Evolutionary conservation across 768 basidiomycete species (phyloP).

Genomic region (Pilatotrama ljubarskyi): DNA sequence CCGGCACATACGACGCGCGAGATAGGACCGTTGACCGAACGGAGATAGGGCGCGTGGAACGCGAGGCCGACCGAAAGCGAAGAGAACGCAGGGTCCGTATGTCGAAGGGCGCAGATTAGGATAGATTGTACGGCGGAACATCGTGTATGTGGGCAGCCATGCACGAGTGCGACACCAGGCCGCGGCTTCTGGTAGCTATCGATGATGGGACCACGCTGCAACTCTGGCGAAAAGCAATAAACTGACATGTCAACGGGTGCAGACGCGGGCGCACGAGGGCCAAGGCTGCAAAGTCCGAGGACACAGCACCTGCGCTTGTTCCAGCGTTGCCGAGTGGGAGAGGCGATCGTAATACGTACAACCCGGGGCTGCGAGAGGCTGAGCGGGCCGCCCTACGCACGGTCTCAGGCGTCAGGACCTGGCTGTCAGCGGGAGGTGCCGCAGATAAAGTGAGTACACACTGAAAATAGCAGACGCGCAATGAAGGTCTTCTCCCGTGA

Average conservation of each 20-base stretch:
- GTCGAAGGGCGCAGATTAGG: background rate
- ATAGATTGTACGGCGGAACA: constrained; percentile 14
- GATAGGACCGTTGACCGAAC: background rate
- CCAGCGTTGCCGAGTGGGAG: too few relatives aligned
- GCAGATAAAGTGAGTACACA: constrained; percentile 2
- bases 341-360: background rate
- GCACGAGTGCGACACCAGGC: background rate
- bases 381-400: background rate
- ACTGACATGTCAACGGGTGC: background rate
- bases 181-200: background rate
- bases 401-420: background rate
- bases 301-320: too few relatives aligned
- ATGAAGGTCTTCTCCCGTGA: constrained; percentile 14
- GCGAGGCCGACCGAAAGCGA: background rate
- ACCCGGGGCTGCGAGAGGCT: background rate
- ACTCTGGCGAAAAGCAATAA: background rate
- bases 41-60: constrained; percentile 9
- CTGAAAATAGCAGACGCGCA: constrained; percentile 7
- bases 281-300: background rate
- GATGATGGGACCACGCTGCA: background rate
- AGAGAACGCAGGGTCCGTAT: background rate
- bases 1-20: background rate
- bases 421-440: background rate
- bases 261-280: background rate
- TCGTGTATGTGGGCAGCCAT: background rate